Evolutionary conservation across 2,329 filamentous ascomycete genomes (phyloP), one percentile per base, ranked within the genome.

Genomic region (Penicillium sclerotigenum): DNA sequence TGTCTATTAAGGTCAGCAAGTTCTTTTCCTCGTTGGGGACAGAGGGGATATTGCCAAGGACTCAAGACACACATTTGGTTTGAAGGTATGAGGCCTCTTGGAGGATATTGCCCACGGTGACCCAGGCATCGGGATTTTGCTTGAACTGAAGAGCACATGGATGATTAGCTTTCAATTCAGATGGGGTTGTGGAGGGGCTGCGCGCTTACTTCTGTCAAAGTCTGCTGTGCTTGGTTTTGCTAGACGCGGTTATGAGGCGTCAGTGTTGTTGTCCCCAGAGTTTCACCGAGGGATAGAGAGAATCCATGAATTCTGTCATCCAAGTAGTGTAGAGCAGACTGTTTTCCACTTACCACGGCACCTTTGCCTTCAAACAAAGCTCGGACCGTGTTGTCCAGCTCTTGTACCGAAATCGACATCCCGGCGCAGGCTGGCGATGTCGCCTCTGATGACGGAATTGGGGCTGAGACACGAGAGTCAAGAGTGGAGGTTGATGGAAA

Each of bases 321-420:
- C 26, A 8, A 31, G 29, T 13, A 9, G 33, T 34, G 6, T 34
- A 14, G 11, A 26, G 14, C 6, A 28, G 28, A 40, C 13, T 16
- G 7, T 13, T 28, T 20, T 4, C 14, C 8, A 79, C 87, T 70
- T 81, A 96, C 91, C 81, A 91, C 85, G 59, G 97, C 91, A 69
- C 94, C 94, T 76, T 93, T 89, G 74, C 92, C 92, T 80, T 97
- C 93, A 73, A 96, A 99, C 79, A 99, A 97, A 80, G 90, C 87
- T 75, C 90, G 92, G 83, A 97, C 93, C 66, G 91, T 94, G 77
- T 83, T 87, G 85, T 99, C 94, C 81, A 99, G 87, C 86, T 99
- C 94, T 77, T 89, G 86, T 77, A 99, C 93, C 71, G 89, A 83
- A 74, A 84, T 77, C 68, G 84, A 83, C 84, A 87, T 87, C 64